Base-by-base conservation (phyloP, 306 rosid species). In the Glycyrrhiza uralensis region DNA sequence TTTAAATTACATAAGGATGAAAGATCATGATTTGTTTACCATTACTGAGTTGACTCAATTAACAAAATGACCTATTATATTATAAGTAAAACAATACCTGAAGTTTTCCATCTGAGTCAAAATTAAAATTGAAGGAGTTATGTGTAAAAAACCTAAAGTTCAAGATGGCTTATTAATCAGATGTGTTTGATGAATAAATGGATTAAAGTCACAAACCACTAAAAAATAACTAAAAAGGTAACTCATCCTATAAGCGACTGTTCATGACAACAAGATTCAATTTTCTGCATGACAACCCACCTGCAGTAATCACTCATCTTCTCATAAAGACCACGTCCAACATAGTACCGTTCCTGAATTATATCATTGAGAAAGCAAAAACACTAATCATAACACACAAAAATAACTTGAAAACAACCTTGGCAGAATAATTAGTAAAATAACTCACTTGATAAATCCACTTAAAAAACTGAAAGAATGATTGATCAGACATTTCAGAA, bases 241-340 rank as follows among this genome's bases (percentile, higher is more conserved):
- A 41, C 19, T 29, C 61, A 32, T 60, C 51, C 32, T 11, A 57
- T 24, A 7, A 42, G 55, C 14, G 18, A 60, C 29, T 17, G 36
- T 42, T 70, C 38, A 54, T 54, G 50, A 20, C 39, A 47, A 76
- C 13, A 51, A 75, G 15, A 36, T 49, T 18, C 29, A 55, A 41
- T 56, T 56, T 55, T 73, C 76, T 1, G 41, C 36, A 62, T 26
- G 59, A 15, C 65, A 46, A 72, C 90, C 67, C 10, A 94, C 98
- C 98, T 87, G 88, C 88, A 85, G 80, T 94, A 91, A 78, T 91
- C 98, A 74, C 91, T 76, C 82, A 85, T 86, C 71, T 79, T 81
- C 81, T 94, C 98, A 76, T 80, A 89, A 71, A 94, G 97, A 50
- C 98, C 98, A 66, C 98, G 96, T 19, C 98, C 98, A 57, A 94